Evolutionary conservation across 1,284 basidiomycete species (phyloP).

Genomic region (Tilletia setariae): DNA sequence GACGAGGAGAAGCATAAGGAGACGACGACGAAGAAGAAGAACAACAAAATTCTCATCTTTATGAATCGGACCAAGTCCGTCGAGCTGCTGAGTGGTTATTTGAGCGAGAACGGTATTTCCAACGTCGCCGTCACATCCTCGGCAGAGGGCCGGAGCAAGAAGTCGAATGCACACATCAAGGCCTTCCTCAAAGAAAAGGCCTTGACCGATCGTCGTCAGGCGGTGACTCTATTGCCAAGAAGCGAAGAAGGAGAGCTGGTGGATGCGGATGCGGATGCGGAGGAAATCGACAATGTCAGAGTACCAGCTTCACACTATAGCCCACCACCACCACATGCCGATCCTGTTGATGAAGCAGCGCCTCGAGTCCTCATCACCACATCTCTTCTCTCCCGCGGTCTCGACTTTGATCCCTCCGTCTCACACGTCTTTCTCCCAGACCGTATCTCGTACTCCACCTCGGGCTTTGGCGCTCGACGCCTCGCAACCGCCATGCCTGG

Average conservation of each 20-base stretch:
- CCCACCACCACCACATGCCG: not conserved
- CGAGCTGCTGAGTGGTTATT: conserved; percentile 61
- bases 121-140: conserved; percentile 26
- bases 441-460: conserved; percentile 15
- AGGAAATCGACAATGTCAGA: not conserved
- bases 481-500: not conserved
- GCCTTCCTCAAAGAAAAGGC: conserved; percentile 20
- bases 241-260: not conserved
- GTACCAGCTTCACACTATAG: not conserved
- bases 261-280: not conserved
- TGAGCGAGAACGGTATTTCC: conserved; percentile 64
- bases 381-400: conserved; percentile 80
- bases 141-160: conserved; percentile 16
- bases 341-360: not conserved
- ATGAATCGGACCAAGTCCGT: conserved; percentile 72
- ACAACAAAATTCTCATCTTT: conserved; percentile 69
- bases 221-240: too few species aligned
- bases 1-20: not conserved
- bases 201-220: not conserved
- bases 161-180: conserved; percentile 20
- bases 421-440: conserved; percentile 31
- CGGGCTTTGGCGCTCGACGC: conserved; percentile 4
- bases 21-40: conserved; percentile 46
- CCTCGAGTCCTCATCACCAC: conserved; percentile 74
- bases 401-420: conserved; percentile 71